These are phyloP conservation scores for Trypanosomatidae sp. DNA, from an alignment of 208 protist species.

Conservation along the genomic window DNA sequence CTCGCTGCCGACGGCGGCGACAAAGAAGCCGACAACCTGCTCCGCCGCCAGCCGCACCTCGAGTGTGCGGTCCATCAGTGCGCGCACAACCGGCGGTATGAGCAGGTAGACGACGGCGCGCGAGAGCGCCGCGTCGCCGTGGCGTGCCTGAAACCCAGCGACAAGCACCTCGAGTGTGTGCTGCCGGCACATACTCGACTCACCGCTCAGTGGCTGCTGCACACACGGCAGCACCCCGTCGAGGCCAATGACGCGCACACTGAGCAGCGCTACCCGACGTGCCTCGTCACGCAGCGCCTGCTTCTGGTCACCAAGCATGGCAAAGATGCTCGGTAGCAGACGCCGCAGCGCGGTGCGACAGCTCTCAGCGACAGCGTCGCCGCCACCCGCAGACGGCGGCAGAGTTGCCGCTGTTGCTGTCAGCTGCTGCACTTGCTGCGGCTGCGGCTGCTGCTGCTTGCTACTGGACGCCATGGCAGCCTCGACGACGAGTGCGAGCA, in stretches of 20 bases:
- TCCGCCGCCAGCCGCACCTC: conserved; percentile 70
- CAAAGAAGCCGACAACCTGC: conserved; percentile 46
- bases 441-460: no score
- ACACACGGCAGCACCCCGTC: conserved; percentile 47
- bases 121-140: conserved; percentile 20
- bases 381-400: no score
- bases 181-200: conserved; percentile 61
- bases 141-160: conserved; percentile 38
- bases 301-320: conserved; percentile 79
- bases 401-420: no score
- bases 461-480: no score
- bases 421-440: no score
- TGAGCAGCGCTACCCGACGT: conserved; percentile 25
- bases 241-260: conserved; percentile 46
- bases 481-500: conserved; percentile 40
- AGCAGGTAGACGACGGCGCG: conserved; percentile 26
- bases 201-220: conserved; percentile 54
- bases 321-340: conserved; percentile 41
- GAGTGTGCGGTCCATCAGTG: conserved; percentile 72
- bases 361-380: conserved; percentile 8
- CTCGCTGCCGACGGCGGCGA: conserved; percentile 52
- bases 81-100: conserved; percentile 31
- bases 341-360: conserved; percentile 22
- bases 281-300: conserved; percentile 62
- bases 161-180: conserved; percentile 62